Evolutionary conservation across 225 moss, liverwort and hornwort species (phyloP).

Genomic region (Straminergon stramineum): DNA sequence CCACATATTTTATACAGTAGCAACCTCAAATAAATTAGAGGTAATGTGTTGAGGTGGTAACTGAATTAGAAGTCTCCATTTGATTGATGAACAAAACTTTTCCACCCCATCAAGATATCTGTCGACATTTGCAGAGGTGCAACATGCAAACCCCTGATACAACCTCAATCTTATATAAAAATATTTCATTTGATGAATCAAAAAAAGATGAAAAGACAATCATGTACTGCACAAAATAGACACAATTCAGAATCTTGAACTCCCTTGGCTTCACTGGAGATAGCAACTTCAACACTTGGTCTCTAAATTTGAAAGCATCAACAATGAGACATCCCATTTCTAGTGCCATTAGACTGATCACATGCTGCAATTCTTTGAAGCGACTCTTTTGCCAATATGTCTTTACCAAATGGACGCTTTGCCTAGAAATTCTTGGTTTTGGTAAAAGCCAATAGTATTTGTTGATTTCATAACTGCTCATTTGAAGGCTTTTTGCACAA

Average conservation of each 20-base stretch:
- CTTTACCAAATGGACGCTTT: neutral
- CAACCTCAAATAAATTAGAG: slow-evolving; percentile 4
- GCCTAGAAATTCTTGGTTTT: neutral
- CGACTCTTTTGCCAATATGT: neutral
- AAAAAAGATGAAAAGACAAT: neutral
- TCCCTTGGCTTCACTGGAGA: neutral
- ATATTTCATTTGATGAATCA: neutral
- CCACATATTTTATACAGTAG: neutral
- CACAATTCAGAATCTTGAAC: neutral
- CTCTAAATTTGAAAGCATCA: neutral
- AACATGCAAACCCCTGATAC: neutral
- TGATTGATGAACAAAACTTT: too few species aligned
- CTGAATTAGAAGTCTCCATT: neutral
- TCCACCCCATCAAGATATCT: neutral
- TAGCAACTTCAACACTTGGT: neutral
- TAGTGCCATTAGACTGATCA: neutral
- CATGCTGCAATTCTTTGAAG: neutral
- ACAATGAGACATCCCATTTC: neutral
- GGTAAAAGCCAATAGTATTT: neutral
- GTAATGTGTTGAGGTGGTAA: neutral
- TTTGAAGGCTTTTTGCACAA: neutral
- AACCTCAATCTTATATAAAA: neutral
- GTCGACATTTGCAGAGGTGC: neutral
- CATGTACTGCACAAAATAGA: neutral
- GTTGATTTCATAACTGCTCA: neutral